Evolutionary conservation across 805 yeast species (phyloP).

Genomic region (Ogataea paraovalis): DNA sequence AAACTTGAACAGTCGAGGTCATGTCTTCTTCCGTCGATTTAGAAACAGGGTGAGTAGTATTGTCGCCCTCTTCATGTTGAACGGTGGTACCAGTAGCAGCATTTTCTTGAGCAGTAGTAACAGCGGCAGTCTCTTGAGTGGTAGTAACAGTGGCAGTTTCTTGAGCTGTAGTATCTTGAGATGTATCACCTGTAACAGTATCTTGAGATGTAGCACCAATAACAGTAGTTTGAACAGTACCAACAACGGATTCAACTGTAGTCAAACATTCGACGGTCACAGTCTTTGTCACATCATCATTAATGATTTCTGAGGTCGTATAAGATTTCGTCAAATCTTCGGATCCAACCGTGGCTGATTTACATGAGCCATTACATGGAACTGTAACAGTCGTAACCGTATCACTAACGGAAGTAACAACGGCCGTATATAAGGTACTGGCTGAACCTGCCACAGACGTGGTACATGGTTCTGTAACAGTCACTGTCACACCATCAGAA

Average conservation of each 20-base stretch:
- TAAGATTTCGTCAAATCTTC: conserved; percentile 9
- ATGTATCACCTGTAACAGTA: too few relatives aligned
- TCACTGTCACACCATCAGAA: conserved; percentile 3
- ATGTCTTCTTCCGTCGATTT: background rate
- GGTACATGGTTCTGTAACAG: conserved; percentile 3
- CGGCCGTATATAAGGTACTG: background rate
- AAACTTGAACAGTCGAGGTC: background rate
- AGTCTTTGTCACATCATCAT: conserved; percentile 6
- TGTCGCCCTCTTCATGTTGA: background rate
- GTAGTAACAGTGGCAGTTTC: too few relatives aligned
- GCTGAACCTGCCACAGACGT: background rate
- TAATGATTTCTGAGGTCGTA: conserved; percentile 8
- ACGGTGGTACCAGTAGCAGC: background rate
- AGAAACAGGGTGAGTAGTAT: background rate
- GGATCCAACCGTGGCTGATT: conserved; percentile 5
- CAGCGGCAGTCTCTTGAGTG: too few relatives aligned
- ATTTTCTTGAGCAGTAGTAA: background rate
- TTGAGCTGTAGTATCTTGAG: too few relatives aligned
- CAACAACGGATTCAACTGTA: background rate
- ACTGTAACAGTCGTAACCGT: conserved; percentile 16
- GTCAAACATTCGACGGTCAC: conserved; percentile 8
- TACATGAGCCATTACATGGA: conserved; percentile 14
- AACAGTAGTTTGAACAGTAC: background rate
- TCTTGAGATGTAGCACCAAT: too few relatives aligned
- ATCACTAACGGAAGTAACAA: background rate